These are phyloP conservation scores for Neurospora sp. DNA, from an alignment of 495 filamentous ascomycete genomes.

Conservation along the genomic window DNA sequence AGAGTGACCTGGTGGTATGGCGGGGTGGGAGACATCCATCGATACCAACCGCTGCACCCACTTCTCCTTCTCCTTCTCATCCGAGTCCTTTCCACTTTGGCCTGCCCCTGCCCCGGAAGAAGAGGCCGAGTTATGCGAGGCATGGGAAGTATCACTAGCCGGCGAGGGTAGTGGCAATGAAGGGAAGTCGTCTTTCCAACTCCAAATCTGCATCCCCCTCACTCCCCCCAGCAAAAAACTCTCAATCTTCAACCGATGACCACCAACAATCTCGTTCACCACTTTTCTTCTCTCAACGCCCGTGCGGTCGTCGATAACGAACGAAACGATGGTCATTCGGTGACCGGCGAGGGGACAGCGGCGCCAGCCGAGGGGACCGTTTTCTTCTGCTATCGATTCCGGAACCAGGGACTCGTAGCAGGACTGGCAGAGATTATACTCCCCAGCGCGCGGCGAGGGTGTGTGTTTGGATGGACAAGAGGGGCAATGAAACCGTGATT, in stretches of 20 bases:
- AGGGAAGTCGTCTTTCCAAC: not conserved
- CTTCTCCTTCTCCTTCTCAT: constrained; percentile 6
- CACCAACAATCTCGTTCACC: constrained; percentile 58
- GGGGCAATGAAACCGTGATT: constrained; percentile 65
- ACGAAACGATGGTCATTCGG: constrained; percentile 73
- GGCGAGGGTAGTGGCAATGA: not conserved
- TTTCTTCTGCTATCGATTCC: constrained; percentile 52
- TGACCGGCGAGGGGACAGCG: constrained; percentile 63
- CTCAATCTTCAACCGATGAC: constrained; percentile 41
- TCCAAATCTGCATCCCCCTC: constrained; percentile 19
- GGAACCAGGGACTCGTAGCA: constrained; percentile 63
- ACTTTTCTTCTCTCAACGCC: constrained; percentile 36
- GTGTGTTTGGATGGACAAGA: constrained; percentile 25
- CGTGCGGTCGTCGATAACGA: constrained; percentile 47
- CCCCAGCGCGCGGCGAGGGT: constrained; percentile 48
- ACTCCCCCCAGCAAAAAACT: constrained; percentile 21
- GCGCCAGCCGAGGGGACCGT: constrained; percentile 71
- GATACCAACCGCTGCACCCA: constrained; percentile 20
- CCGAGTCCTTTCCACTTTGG: not conserved
- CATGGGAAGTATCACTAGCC: rapidly evolving
- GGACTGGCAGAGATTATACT: constrained; percentile 70
- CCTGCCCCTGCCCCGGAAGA: not conserved
- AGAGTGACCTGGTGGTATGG: not conserved
- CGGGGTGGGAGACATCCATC: constrained; percentile 14
- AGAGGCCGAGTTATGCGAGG: not conserved